Evolutionary conservation across 306 rosid species (phyloP).

Genomic region (Dalbergia oliveri): DNA sequence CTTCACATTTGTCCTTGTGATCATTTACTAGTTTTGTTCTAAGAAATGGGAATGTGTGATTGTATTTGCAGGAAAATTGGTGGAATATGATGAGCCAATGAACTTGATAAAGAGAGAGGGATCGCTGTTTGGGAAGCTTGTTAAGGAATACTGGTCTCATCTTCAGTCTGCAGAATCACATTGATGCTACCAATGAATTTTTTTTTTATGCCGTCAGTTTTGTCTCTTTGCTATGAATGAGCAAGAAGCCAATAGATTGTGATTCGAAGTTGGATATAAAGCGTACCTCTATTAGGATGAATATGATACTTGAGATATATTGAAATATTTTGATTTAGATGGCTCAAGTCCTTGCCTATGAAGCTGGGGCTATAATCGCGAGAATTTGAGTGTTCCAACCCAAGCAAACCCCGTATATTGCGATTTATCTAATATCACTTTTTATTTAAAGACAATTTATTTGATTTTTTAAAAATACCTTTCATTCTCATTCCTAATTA

Average conservation of each 20-base stretch:
- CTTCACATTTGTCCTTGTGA: no score
- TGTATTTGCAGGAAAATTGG: conserved; percentile 60
- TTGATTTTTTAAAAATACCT: no score
- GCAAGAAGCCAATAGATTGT: no score
- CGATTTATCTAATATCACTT: no score
- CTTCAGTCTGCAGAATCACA: conserved; percentile 60
- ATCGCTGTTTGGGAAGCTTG: conserved; percentile 70
- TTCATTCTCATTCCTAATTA: no score
- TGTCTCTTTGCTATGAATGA: no score
- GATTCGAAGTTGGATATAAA: not conserved
- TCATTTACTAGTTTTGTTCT: conserved; percentile 14
- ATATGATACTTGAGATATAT: not conserved
- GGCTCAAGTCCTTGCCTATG: not conserved
- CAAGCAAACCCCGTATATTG: no score
- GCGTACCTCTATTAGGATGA: not conserved
- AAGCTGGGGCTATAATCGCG: no score
- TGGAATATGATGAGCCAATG: conserved; percentile 79
- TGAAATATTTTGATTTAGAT: not conserved
- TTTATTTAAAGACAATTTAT: no score
- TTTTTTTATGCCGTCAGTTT: no score
- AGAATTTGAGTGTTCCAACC: no score
- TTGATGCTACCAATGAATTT: conserved; percentile 44
- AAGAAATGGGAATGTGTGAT: not conserved
- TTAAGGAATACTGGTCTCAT: conserved; percentile 83
- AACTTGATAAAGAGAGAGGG: conserved; percentile 67